Evolutionary conservation across 306 rosid genomes (phyloP).

Genomic region (Herpetospermum pedunculosum): DNA sequence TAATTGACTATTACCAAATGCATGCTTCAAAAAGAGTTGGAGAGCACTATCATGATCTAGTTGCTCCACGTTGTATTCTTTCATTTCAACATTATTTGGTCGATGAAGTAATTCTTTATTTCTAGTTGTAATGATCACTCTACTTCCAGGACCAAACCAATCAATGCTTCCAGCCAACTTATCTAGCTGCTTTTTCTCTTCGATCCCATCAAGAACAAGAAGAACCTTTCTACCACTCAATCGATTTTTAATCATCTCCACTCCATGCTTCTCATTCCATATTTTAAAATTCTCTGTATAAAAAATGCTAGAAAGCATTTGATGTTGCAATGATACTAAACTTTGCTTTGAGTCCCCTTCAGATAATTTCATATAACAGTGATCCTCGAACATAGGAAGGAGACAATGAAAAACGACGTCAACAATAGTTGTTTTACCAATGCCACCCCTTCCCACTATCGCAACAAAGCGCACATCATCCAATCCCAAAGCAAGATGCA

Average conservation of each 20-base stretch:
- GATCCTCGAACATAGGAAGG: not conserved
- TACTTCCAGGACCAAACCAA: not conserved
- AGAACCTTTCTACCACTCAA: not conserved
- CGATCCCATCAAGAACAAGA: not conserved
- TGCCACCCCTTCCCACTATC: conserved; percentile 18
- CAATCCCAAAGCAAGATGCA: not conserved
- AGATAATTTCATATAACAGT: conserved; percentile 2
- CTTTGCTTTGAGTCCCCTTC: not conserved
- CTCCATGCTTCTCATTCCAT: not conserved
- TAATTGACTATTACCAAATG: not conserved
- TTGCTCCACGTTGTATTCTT: not conserved
- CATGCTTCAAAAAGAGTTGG: not conserved
- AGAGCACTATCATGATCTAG: not conserved
- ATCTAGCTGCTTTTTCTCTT: not conserved
- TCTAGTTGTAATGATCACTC: not conserved
- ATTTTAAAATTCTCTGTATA: not conserved
- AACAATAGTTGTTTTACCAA: conserved; percentile 9
- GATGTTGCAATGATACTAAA: not conserved
- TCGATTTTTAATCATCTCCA: not conserved
- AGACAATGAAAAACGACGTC: not conserved
- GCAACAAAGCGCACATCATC: not conserved
- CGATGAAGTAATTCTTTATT: not conserved
- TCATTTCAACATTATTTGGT: not conserved
- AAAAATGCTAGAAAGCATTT: not conserved
- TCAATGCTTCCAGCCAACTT: not conserved